Evolutionary conservation across 148 eudicot genomes (phyloP).

Genomic region (Linanthus parryae): DNA sequence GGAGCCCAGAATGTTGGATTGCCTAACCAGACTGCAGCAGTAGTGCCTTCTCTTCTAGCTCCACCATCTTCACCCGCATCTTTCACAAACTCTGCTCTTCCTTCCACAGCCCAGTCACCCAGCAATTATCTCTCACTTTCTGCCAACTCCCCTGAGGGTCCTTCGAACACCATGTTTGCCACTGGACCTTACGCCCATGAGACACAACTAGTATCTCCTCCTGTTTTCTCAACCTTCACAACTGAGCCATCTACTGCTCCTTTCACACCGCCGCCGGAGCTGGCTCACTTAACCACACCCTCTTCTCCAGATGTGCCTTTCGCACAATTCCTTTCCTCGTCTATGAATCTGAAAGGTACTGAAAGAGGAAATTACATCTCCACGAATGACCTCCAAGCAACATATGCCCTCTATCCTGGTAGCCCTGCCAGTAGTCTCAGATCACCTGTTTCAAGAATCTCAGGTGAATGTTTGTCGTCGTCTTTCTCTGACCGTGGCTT

Average conservation of each 20-base stretch:
- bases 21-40: conserved; percentile 48
- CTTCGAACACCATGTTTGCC: conserved; percentile 74
- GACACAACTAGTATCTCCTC: conserved; percentile 91
- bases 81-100: conserved; percentile 78
- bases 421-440: conserved; percentile 80
- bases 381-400: conserved; percentile 60
- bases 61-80: conserved; percentile 99
- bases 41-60: conserved; percentile 75
- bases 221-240: conserved; percentile 88
- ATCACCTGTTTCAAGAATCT: conserved; percentile 64
- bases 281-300: conserved; percentile 94
- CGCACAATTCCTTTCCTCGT: conserved; percentile 82
- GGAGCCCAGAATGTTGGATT: conserved; percentile 57
- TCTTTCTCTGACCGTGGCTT: conserved; percentile 47
- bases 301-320: conserved; percentile 98
- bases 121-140: conserved; percentile 58
- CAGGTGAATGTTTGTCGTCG: conserved; percentile 44
- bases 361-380: conserved; percentile 42
- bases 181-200: conserved; percentile 98
- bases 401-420: conserved; percentile 74
- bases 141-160: conserved; percentile 78
- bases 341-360: conserved; percentile 42
- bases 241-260: conserved; percentile 99
- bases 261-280: conserved; percentile 91
- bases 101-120: conserved; percentile 93